phyloP scores from a whole-genome alignment of 1,284 basidiomycete species.

The Sparassis latifolia region DNA sequence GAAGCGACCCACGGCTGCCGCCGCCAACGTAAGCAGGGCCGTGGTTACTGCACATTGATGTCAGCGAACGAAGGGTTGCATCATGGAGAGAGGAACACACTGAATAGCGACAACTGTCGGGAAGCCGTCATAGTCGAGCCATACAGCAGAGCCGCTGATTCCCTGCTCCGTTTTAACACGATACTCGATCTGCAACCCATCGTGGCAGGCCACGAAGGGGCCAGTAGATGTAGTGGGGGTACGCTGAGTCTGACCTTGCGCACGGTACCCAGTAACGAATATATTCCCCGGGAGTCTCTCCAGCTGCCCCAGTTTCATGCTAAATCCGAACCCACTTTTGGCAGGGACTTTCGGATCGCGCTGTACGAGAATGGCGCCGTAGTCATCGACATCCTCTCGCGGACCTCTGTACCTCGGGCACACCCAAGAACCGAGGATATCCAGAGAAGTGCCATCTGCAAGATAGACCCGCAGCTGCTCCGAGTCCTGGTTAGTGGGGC shows the following conservation, averaged over 20 bases:
- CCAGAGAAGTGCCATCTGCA: neutral
- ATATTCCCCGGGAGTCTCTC: neutral
- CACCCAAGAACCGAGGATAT: neutral
- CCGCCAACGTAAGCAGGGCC: neutral
- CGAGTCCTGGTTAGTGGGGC: neutral
- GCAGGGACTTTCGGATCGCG: too few relatives aligned
- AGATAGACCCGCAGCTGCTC: neutral
- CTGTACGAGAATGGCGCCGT: neutral
- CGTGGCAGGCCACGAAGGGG: neutral
- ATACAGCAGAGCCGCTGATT: conserved; percentile 6
- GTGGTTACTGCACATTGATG: neutral
- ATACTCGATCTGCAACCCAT: conserved; percentile 1
- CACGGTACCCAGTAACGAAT: conserved; percentile 6
- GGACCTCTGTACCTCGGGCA: neutral
- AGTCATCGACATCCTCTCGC: neutral
- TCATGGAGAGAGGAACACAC: neutral
- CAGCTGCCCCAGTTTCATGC: conserved; percentile 1
- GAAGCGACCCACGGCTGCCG: conserved; percentile 4
- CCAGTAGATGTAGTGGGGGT: conserved; percentile 2
- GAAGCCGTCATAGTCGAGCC: neutral
- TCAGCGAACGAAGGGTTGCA: neutral
- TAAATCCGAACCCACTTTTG: conserved; percentile 2
- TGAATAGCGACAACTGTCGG: conserved; percentile 6
- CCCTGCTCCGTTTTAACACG: conserved; percentile 3
- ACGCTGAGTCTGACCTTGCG: neutral